These are phyloP conservation scores for Aethionema arabicum DNA, from an alignment of 345 rosid species.

Conservation along the genomic window DNA sequence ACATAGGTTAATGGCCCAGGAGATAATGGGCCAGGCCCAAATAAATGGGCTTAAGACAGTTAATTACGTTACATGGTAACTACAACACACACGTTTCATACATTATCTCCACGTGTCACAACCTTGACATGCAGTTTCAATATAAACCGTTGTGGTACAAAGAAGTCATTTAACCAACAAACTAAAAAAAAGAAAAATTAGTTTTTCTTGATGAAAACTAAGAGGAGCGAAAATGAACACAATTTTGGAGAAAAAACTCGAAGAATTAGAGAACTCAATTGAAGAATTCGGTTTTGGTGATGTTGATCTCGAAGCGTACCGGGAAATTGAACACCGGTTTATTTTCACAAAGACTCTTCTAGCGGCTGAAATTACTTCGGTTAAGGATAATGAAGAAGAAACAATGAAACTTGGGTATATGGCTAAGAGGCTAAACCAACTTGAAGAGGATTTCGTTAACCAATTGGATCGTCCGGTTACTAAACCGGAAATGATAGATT, in stretches of 20 bases:
- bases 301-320: not conserved
- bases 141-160: conserved; percentile 19
- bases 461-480: not conserved
- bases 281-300: not conserved
- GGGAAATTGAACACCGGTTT: conserved; percentile 18
- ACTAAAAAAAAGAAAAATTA: not conserved
- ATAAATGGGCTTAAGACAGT: too few species aligned
- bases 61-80: too few species aligned
- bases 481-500: not conserved
- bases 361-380: conserved; percentile 25
- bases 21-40: too few species aligned
- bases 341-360: conserved; percentile 26
- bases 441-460: conserved; percentile 19
- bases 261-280: conserved; percentile 24
- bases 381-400: conserved; percentile 14
- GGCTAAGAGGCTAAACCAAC: conserved; percentile 21
- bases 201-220: not conserved
- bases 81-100: too few species aligned
- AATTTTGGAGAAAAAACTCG: conserved; percentile 31
- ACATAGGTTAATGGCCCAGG: too few species aligned
- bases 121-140: too few species aligned
- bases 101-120: too few species aligned
- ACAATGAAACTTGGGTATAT: conserved; percentile 24
- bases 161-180: not conserved
- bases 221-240: conserved; percentile 7